Percentiles rank a stretch among this genome's conserved stretches.
These are phyloP conservation scores for Ascochyta lentis DNA, from an alignment of 2,329 filamentous ascomycete genomes.

Conservation along the genomic window DNA sequence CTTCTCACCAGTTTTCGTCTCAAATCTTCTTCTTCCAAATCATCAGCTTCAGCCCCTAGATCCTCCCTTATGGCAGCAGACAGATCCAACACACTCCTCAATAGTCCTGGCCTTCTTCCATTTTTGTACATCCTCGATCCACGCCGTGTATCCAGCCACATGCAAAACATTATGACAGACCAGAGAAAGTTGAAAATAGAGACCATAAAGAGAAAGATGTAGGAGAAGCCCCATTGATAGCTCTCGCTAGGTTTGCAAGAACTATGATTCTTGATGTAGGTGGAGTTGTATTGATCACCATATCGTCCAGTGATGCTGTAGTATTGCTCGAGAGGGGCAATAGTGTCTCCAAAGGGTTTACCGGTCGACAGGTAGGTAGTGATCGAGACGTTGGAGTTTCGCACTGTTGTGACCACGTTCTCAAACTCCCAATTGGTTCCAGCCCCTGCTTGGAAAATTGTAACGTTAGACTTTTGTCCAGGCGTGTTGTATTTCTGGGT, in stretches of 20 bases:
- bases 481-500: background rate
- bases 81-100: conserved; percentile 39
- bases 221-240: conserved; percentile 47
- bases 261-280: conserved; percentile 31
- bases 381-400: too few species aligned
- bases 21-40: conserved; percentile 33
- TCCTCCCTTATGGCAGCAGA: conserved; percentile 38
- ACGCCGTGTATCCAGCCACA: conserved; percentile 42
- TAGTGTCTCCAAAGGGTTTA: background rate
- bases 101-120: conserved; percentile 37
- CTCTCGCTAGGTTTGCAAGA: conserved; percentile 42
- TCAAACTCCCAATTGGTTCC: too few species aligned
- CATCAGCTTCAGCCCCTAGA: conserved; percentile 26
- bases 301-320: conserved; percentile 19
- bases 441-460: too few species aligned
- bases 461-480: too few species aligned
- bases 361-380: background rate
- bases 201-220: conserved; percentile 46
- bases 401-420: too few species aligned
- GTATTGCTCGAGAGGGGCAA: background rate
- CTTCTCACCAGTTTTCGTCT: conserved; percentile 27
- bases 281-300: conserved; percentile 22
- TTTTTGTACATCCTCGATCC: conserved; percentile 39
- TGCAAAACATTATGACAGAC: conserved; percentile 41
- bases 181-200: conserved; percentile 45